Percentiles rank a stretch among this genome's conserved stretches.
phyloP scores from a whole-genome alignment of 2,329 filamentous ascomycete genomes.

The Sclerotiophoma versabilis region DNA sequence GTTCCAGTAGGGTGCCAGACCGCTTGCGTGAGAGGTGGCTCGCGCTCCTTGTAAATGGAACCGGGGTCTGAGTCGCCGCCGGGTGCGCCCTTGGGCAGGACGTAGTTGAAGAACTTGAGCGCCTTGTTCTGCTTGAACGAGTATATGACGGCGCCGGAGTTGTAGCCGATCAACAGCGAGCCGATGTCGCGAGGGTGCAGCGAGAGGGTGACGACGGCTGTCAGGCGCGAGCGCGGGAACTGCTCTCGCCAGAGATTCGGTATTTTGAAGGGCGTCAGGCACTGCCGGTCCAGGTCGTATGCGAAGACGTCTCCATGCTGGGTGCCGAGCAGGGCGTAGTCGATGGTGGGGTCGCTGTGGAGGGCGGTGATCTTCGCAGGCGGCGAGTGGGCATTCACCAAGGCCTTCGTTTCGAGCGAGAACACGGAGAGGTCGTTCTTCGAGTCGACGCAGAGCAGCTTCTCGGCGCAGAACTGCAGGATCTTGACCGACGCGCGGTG shows the following conservation, averaged over 20 bases:
- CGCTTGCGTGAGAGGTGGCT: conserved; percentile 80
- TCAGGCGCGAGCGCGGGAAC: conserved; percentile 70
- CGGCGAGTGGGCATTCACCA: conserved; percentile 74
- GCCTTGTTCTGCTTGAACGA: conserved; percentile 91
- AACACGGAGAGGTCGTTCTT: conserved; percentile 87
- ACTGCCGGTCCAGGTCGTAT: conserved; percentile 89
- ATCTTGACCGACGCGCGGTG: conserved; percentile 76
- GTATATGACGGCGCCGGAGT: conserved; percentile 85
- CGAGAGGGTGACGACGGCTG: conserved; percentile 76
- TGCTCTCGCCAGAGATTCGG: conserved; percentile 85
- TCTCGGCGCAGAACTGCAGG: conserved; percentile 85
- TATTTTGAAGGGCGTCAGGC: conserved; percentile 77
- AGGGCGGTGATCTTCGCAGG: conserved; percentile 78
- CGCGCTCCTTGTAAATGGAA: conserved; percentile 67
- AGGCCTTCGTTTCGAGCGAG: conserved; percentile 74
- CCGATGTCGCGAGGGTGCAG: conserved; percentile 93
- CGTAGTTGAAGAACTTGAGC: conserved; percentile 81
- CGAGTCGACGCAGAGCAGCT: conserved; percentile 82
- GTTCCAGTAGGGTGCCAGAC: conserved; percentile 95
- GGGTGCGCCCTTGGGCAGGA: conserved; percentile 79
- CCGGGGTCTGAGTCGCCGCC: conserved; percentile 75
- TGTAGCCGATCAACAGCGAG: conserved; percentile 89
- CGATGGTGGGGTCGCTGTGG: conserved; percentile 85
- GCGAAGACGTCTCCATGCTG: conserved; percentile 84
- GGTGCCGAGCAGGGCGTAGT: conserved; percentile 89